Evolutionary conservation across 495 filamentous ascomycete species (phyloP).

Genomic region (Aspergillus funiculosus): DNA sequence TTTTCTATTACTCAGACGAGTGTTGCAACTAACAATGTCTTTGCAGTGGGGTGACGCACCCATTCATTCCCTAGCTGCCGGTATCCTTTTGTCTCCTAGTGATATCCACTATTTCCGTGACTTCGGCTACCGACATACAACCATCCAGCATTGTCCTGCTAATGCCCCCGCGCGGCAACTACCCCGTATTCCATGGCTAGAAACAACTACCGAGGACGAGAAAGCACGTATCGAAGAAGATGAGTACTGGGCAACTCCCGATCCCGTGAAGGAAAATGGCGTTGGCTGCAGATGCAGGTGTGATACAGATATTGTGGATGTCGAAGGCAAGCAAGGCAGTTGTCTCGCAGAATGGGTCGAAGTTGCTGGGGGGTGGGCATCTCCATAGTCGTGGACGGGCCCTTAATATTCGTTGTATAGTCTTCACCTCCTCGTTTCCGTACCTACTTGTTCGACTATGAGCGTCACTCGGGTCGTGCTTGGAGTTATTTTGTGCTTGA

Average conservation of each 20-base stretch:
- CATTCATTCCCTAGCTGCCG: constrained; percentile 95
- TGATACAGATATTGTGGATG: constrained; percentile 97
- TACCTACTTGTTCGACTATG: constrained; percentile 30
- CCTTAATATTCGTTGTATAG: constrained; percentile 30
- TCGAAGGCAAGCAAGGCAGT: constrained; percentile 93
- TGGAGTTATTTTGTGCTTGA: constrained; percentile 36
- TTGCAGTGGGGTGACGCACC: constrained; percentile 94
- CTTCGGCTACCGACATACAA: constrained; percentile 97
- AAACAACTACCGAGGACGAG: constrained; percentile 77
- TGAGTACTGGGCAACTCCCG: constrained; percentile 88
- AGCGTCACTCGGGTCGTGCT: constrained; percentile 35
- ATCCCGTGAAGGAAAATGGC: constrained; percentile 87
- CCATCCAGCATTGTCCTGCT: constrained; percentile 96
- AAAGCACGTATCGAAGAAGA: constrained; percentile 90
- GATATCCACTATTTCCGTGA: constrained; percentile 99
- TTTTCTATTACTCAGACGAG: constrained; percentile 17
- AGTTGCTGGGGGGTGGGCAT: constrained; percentile 91
- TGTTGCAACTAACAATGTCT: constrained; percentile 16
- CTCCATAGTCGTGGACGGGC: constrained; percentile 42
- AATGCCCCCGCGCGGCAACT: constrained; percentile 92
- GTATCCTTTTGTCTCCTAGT: constrained; percentile 68
- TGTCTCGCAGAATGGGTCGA: constrained; percentile 97
- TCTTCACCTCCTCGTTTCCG: constrained; percentile 31
- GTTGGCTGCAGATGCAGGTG: constrained; percentile 96
- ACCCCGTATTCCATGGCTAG: constrained; percentile 72